phyloP scores from a whole-genome alignment of 352 stramenopile genomes.

The Phytophthora rubi region DNA sequence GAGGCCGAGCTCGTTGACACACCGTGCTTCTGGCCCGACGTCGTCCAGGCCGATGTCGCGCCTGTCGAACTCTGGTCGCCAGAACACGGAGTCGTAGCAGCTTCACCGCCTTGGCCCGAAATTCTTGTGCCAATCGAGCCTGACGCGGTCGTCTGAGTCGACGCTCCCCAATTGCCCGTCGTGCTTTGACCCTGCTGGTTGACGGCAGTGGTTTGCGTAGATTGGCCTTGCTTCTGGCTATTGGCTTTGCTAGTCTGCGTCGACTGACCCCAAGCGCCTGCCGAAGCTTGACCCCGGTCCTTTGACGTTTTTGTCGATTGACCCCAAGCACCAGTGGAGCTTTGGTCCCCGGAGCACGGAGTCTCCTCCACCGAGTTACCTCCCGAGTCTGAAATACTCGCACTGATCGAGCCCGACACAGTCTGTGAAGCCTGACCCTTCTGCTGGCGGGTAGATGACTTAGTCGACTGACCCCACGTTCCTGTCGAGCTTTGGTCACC shows the following conservation, averaged over 20 bases:
- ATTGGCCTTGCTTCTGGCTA: slow-evolving; percentile 1
- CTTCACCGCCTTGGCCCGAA: slow-evolving; percentile 4
- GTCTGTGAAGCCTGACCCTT: neutral
- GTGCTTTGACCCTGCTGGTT: neutral
- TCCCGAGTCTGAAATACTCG: neutral
- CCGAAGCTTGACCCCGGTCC: neutral
- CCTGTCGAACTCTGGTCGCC: slow-evolving; percentile 16
- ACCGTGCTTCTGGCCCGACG: slow-evolving; percentile 24
- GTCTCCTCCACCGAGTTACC: slow-evolving; percentile 3
- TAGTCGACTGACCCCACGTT: slow-evolving; percentile 3
- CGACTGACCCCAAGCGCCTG: slow-evolving; percentile 1
- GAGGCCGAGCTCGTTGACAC: slow-evolving; percentile 9
- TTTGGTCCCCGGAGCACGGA: slow-evolving; percentile 8
- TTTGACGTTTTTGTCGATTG: neutral
- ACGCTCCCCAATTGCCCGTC: neutral
- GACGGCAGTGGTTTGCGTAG: neutral
- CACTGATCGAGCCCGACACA: slow-evolving; percentile 2
- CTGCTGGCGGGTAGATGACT: neutral
- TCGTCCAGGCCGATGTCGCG: slow-evolving; percentile 10
- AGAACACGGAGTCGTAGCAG: slow-evolving; percentile 17
- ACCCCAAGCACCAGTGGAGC: neutral
- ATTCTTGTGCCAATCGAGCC: slow-evolving; percentile 11
- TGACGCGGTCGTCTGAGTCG: slow-evolving; percentile 7
- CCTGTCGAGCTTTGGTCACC: slow-evolving; percentile 6
- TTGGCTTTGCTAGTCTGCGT: neutral